Base-by-base conservation (phyloP, 2,329 filamentous ascomycete genomes). In the Cytospora leucostoma region DNA sequence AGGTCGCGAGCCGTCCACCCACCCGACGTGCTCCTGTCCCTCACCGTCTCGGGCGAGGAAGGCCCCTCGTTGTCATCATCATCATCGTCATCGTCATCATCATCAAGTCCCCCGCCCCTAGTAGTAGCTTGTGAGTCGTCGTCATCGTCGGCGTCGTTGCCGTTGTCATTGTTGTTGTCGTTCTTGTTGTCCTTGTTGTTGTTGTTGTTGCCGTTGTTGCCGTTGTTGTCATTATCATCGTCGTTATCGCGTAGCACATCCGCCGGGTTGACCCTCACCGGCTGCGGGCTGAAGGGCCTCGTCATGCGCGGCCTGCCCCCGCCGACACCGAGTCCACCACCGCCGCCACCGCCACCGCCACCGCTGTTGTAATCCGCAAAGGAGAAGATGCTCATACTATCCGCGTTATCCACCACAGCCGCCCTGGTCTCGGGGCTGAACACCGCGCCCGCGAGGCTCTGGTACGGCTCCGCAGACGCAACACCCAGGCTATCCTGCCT, bases 231-330 rank as follows among this genome's bases (percentile, higher is more conserved):
- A 27, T 27, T 2, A 27, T 27, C 27, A 27, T 27, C 71, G 32
- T 65, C 61, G 6, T n/a, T 13, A 68, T 67, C 64, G 67, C 64
- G 44, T 68, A 75, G 59, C 59, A 75, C 66, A 13, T 73, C 70
- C n/a, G 74, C 71, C 11, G 73, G 71, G 62, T 73, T 73, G 12
- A 76, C 68, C 11, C 67, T 64, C 37, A 75, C 63, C 8, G 74
- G 85, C 69, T 84, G 83, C 2, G 86, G 86, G 17, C 84, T 86
- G 68, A 88, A 88, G 0, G 85, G 85, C 37, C 86, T 73, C 19
- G 82, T 80, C 17, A 80, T 82, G 17, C 85, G 76, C 15, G 82
- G 78, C 56, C 80, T 77, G 72, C 83, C 84, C 67, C 83, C 78
- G 54, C 85, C 82, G 12, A 82, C 83, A 68, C 35, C 35, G 12